These are phyloP conservation scores for Piedraia hortae DNA, from an alignment of 2,329 filamentous ascomycete species.

Conservation along the genomic window DNA sequence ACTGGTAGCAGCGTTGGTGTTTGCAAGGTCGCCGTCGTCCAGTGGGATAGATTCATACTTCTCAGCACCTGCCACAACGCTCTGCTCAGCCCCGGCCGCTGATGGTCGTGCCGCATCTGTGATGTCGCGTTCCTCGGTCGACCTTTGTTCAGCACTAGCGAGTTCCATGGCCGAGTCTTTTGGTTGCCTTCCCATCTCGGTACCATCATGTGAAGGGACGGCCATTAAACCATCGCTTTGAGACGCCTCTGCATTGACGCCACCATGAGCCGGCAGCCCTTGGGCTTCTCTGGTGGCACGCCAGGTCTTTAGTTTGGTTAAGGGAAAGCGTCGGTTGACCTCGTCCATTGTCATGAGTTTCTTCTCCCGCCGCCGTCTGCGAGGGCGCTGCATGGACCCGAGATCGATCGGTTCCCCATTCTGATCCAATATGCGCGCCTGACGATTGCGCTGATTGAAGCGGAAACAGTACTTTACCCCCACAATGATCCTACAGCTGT, in stretches of 20 bases:
- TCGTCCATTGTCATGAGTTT: conserved; percentile 98
- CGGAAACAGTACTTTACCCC: conserved; percentile 98
- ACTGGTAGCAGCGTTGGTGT: conserved; percentile 1
- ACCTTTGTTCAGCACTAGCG: conserved; percentile 8
- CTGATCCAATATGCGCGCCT: conserved; percentile 46
- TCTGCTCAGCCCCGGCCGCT: conserved; percentile 4
- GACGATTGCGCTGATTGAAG: conserved; percentile 82
- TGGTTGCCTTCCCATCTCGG: conserved; percentile 11
- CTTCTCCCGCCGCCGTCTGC: conserved; percentile 65
- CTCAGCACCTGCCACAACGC: conserved; percentile 7
- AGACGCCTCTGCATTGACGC: conserved; percentile 50
- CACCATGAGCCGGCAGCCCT: conserved; percentile 59
- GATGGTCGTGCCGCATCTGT: no score
- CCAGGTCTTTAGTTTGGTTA: conserved; percentile 93
- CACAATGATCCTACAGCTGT: conserved; percentile 63
- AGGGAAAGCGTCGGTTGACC: conserved; percentile 87
- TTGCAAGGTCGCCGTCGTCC: conserved; percentile 10
- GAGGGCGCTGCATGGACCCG: conserved; percentile 57
- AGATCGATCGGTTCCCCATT: conserved; percentile 65
- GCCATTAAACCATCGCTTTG: conserved; percentile 34
- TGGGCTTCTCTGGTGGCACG: conserved; percentile 56
- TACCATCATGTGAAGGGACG: no score
- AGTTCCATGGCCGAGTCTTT: conserved; percentile 14
- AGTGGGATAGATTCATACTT: conserved; percentile 13
- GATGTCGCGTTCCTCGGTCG: background rate